phyloP scores from a whole-genome alignment of 2,329 filamentous ascomycete genomes.

The Sodiomyces alkalinus region DNA sequence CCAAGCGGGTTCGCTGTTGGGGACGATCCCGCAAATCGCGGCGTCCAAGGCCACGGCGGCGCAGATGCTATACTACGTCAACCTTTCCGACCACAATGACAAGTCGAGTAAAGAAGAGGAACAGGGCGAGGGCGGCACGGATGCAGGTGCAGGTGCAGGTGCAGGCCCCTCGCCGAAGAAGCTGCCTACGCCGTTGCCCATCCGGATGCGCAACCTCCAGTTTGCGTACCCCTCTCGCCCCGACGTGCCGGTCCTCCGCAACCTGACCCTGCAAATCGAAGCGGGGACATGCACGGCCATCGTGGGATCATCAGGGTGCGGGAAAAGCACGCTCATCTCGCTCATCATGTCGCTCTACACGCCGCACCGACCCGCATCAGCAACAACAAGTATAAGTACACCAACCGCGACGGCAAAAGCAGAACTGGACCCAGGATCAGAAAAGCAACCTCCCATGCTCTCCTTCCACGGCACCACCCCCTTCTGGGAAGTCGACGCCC shows the following conservation, averaged over 20 bases:
- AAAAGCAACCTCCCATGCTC: conserved; percentile 25
- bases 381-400: no score
- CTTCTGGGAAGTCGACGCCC: conserved; percentile 42
- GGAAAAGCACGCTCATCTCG: conserved; percentile 72
- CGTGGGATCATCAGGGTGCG: conserved; percentile 74
- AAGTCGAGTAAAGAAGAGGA: conserved; percentile 22
- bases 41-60: conserved; percentile 57
- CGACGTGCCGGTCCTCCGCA: conserved; percentile 37
- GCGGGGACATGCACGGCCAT: conserved; percentile 57
- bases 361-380: no score
- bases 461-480: conserved; percentile 42
- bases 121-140: no score
- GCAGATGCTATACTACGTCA: conserved; percentile 55
- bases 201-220: conserved; percentile 34
- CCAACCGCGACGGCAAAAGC: no score
- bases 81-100: conserved; percentile 48
- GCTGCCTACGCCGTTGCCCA: conserved; percentile 21
- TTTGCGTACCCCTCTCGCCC: conserved; percentile 58
- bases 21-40: conserved; percentile 67
- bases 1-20: conserved; percentile 53
- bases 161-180: neutral
- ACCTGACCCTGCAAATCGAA: conserved; percentile 50
- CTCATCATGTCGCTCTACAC: conserved; percentile 60
- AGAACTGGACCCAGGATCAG: no score
- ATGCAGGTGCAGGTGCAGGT: conserved; percentile 6